Conservation (phyloP, 768 basidiomycete genomes). For the Botryobasidium botryosum region DNA sequence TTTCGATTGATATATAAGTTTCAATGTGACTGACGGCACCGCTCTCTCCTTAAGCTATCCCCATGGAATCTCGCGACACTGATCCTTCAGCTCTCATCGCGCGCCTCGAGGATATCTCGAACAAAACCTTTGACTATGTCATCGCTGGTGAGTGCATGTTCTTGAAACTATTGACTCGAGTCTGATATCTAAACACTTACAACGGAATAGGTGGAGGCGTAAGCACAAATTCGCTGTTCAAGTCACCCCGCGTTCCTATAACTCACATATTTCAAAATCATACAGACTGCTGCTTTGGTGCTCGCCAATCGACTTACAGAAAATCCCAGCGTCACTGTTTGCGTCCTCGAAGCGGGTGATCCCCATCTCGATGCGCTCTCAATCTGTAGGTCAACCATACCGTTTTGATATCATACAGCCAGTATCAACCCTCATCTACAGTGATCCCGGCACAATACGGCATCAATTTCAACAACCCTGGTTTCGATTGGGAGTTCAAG, state of each 20-base stretch:
- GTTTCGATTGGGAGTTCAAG: constrained; percentile 3
- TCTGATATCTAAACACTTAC: not conserved
- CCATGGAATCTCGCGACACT: too few relatives aligned
- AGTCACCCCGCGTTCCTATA: not conserved
- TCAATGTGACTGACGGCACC: too few relatives aligned
- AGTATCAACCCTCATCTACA: not conserved
- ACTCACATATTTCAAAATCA: not conserved
- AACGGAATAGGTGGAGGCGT: constrained; percentile 5
- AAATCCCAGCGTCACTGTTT: constrained; percentile 18
- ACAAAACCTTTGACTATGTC: constrained; percentile 7
- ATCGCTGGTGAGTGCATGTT: not conserved
- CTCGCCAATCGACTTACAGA: constrained; percentile 21
- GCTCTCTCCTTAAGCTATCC: too few relatives aligned
- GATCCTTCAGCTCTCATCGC: too few relatives aligned
- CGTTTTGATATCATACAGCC: too few relatives aligned
- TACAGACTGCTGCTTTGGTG: constrained; percentile 19
- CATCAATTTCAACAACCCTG: not conserved
- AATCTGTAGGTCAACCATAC: too few relatives aligned
- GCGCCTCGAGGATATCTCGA: constrained; percentile 3
- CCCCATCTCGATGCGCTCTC: not conserved
- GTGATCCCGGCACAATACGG: constrained; percentile 2
- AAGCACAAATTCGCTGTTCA: not conserved
- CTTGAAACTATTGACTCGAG: not conserved
- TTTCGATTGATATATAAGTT: too few relatives aligned
- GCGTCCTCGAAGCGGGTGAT: constrained; percentile 16